Percentiles rank a stretch among this genome's conserved stretches.
Evolutionary conservation across 2,329 filamentous ascomycete species (phyloP).

Genomic region (Aspergillus fijiensis): DNA sequence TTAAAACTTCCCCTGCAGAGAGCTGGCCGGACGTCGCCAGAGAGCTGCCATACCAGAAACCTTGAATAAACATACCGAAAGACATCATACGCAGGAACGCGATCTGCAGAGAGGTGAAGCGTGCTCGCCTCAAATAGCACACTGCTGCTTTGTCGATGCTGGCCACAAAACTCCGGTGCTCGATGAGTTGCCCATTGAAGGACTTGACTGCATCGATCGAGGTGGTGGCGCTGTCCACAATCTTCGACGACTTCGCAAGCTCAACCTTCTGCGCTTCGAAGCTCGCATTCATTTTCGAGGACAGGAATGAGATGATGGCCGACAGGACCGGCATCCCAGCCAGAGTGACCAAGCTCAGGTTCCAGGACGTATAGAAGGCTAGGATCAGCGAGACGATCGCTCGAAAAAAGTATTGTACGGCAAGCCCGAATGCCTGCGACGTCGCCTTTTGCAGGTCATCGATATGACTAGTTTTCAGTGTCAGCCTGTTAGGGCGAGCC

Average conservation of each 20-base stretch:
- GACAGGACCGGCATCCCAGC: slow-evolving; percentile 69
- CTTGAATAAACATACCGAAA: slow-evolving; percentile 76
- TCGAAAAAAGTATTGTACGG: slow-evolving; percentile 64
- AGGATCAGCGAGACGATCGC: slow-evolving; percentile 65
- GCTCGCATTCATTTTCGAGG: slow-evolving; percentile 60
- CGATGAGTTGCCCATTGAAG: slow-evolving; percentile 72
- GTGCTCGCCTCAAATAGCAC: slow-evolving; percentile 67
- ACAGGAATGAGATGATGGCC: slow-evolving; percentile 59
- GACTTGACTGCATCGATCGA: slow-evolving; percentile 85
- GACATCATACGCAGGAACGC: slow-evolving; percentile 72
- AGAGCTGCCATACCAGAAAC: slow-evolving; percentile 82
- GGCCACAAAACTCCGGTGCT: slow-evolving; percentile 63
- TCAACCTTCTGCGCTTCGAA: slow-evolving; percentile 68
- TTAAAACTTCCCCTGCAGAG: slow-evolving; percentile 68
- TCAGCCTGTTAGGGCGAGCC: background rate
- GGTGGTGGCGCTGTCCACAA: slow-evolving; percentile 66
- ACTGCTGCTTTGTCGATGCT: slow-evolving; percentile 59
- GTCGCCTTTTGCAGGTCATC: slow-evolving; percentile 77
- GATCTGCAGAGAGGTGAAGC: slow-evolving; percentile 69
- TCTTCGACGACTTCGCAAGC: slow-evolving; percentile 69
- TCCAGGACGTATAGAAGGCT: slow-evolving; percentile 79
- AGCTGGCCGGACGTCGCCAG: slow-evolving; percentile 62
- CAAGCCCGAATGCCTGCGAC: slow-evolving; percentile 74
- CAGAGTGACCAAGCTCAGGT: slow-evolving; percentile 75
- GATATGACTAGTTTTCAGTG: slow-evolving; percentile 61